Evolutionary conservation across 202 grass and related monocot species (phyloP).

Genomic region (Musa balbisiana): DNA sequence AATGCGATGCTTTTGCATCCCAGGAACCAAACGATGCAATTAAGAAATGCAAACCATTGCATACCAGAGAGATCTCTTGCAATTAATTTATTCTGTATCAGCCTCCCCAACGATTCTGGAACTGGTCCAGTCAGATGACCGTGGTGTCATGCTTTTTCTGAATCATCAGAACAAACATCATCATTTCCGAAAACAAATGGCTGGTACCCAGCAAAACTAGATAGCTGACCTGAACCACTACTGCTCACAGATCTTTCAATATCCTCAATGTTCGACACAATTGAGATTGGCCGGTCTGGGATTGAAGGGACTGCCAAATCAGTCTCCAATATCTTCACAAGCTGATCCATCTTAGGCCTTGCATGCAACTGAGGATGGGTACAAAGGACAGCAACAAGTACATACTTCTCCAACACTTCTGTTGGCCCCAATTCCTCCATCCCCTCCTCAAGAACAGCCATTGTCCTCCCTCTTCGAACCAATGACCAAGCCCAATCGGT

Average conservation of each 20-base stretch:
- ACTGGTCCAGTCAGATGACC: background rate
- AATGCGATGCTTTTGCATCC: background rate
- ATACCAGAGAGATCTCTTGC: background rate
- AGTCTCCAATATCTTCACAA: conserved; percentile 75
- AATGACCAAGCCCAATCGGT: conserved; percentile 91
- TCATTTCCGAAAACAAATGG: conserved; percentile 44
- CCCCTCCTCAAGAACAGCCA: conserved; percentile 81
- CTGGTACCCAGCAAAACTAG: conserved; percentile 65
- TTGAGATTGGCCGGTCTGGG: conserved; percentile 57
- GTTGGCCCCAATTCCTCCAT: conserved; percentile 49
- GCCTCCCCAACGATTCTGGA: background rate
- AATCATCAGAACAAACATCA: conserved; percentile 33
- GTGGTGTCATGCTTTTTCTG: conserved; percentile 18
- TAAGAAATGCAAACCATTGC: background rate
- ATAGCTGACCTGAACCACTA: conserved; percentile 63
- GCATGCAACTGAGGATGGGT: conserved; percentile 90
- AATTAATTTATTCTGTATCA: background rate
- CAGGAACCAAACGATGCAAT: background rate
- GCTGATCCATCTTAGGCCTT: conserved; percentile 89
- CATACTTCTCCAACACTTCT: conserved; percentile 82
- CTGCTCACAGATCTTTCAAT: conserved; percentile 72
- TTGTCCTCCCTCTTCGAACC: conserved; percentile 43
- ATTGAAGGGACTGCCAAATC: conserved; percentile 46
- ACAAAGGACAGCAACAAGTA: conserved; percentile 56
- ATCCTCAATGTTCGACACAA: conserved; percentile 54